phyloP scores from a whole-genome alignment of 768 basidiomycete species.

The Boletus edulis region DNA sequence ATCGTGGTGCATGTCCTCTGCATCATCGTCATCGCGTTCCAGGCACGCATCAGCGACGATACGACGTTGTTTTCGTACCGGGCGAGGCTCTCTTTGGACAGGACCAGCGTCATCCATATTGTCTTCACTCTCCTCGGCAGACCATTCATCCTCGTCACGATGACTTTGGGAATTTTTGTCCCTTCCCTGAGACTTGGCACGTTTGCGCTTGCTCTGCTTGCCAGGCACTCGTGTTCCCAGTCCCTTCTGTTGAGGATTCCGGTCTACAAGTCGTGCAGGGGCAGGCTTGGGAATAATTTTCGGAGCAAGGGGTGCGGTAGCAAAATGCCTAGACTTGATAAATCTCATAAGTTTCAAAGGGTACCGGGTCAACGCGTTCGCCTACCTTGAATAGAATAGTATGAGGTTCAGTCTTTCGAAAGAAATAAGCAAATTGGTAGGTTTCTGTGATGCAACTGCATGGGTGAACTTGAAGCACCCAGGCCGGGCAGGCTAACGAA shows the following conservation, averaged over 20 bases:
- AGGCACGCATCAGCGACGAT: slow-evolving; percentile 23
- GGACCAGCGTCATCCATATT: slow-evolving; percentile 9
- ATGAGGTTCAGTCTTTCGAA: slow-evolving; percentile 80
- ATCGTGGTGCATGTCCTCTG: slow-evolving; percentile 9
- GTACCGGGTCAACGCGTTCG: not conserved
- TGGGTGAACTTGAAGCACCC: slow-evolving; percentile 1
- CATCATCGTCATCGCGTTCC: slow-evolving; percentile 23
- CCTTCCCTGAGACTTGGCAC: slow-evolving; percentile 41
- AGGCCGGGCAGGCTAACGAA: not conserved
- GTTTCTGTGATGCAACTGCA: slow-evolving; percentile 47
- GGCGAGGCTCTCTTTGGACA: slow-evolving; percentile 19
- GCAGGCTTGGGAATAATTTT: slow-evolving; percentile 20
- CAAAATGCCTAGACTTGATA: slow-evolving; percentile 42
- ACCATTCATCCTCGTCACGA: slow-evolving; percentile 25
- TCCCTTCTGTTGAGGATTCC: slow-evolving; percentile 17
- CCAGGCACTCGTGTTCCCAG: slow-evolving; percentile 12
- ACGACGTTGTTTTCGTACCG: slow-evolving; percentile 33
- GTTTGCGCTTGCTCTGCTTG: slow-evolving; percentile 27
- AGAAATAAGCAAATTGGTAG: slow-evolving; percentile 91
- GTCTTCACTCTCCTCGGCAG: slow-evolving; percentile 19
- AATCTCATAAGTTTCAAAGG: not conserved
- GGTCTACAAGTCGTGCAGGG: not conserved
- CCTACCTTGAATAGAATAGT: slow-evolving; percentile 80
- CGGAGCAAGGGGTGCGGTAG: slow-evolving; percentile 27
- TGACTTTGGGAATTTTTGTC: slow-evolving; percentile 25